These are phyloP conservation scores for Ceriops tagal DNA, from an alignment of 345 rosid genomes.

Conservation along the genomic window DNA sequence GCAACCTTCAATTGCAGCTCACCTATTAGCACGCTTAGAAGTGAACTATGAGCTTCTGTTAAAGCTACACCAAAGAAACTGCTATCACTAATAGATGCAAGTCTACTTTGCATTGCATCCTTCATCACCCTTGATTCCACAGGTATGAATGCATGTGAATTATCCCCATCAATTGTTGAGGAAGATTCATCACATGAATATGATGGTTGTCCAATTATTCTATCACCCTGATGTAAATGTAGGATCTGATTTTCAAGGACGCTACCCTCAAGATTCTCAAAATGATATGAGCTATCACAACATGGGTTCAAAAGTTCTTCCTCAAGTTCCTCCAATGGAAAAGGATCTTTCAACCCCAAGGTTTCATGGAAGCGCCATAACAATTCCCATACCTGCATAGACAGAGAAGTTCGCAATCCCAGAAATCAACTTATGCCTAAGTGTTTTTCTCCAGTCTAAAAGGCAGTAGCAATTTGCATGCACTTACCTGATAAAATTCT, in stretches of 20 bases:
- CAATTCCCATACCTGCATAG: slow-evolving; percentile 70
- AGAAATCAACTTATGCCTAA: neutral
- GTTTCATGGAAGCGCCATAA: slow-evolving; percentile 70
- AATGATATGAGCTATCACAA: slow-evolving; percentile 35
- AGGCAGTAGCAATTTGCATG: slow-evolving; percentile 9
- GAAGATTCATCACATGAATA: slow-evolving; percentile 34
- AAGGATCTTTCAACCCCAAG: slow-evolving; percentile 64
- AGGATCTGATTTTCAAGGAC: slow-evolving; percentile 28
- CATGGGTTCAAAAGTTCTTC: slow-evolving; percentile 70
- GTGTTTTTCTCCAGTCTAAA: slow-evolving; percentile 10
- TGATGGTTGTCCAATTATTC: slow-evolving; percentile 22
- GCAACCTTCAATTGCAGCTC: slow-evolving; percentile 96
- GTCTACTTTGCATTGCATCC: slow-evolving; percentile 35
- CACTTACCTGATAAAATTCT: slow-evolving; percentile 80
- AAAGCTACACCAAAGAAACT: slow-evolving; percentile 48
- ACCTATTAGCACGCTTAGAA: slow-evolving; percentile 64
- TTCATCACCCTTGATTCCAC: slow-evolving; percentile 40
- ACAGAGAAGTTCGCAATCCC: slow-evolving; percentile 15
- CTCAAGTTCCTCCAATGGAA: slow-evolving; percentile 57
- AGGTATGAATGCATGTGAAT: slow-evolving; percentile 32
- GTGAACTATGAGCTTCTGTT: slow-evolving; percentile 59
- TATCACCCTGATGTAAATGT: slow-evolving; percentile 29
- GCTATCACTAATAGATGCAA: slow-evolving; percentile 34
- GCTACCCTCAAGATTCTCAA: slow-evolving; percentile 35
- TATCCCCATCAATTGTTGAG: slow-evolving; percentile 24